Evolutionary conservation across 768 basidiomycete genomes (phyloP).

Genomic region (Phanerodontia chrysosporium): DNA sequence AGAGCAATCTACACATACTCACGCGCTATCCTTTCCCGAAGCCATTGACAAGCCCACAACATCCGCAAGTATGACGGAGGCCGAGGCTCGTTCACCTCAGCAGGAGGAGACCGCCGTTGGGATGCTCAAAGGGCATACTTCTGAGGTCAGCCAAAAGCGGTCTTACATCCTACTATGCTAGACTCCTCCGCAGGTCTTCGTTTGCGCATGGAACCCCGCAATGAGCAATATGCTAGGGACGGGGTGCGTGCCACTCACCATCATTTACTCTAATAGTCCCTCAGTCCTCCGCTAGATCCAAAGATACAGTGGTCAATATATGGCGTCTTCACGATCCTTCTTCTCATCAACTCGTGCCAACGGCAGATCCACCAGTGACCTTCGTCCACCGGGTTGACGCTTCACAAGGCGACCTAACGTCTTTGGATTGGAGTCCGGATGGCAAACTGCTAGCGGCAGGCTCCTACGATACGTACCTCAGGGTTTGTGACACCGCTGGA

Average conservation of each 20-base stretch:
- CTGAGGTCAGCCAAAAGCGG: constrained; percentile 9
- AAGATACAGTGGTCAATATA: constrained; percentile 68
- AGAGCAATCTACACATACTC: constrained; percentile 3
- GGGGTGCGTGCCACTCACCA: constrained; percentile 46
- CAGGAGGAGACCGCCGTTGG: constrained; percentile 4
- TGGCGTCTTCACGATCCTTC: constrained; percentile 46
- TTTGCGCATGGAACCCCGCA: constrained; percentile 75
- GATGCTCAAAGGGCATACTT: constrained; percentile 12
- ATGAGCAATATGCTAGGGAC: constrained; percentile 59
- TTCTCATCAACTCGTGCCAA: constrained; percentile 10
- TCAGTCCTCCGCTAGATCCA: constrained; percentile 40
- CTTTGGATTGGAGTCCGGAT: constrained; percentile 72
- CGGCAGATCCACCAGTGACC: constrained; percentile 34
- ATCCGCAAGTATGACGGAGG: neutral
- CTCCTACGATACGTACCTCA: constrained; percentile 69
- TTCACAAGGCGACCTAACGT: constrained; percentile 62
- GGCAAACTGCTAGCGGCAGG: constrained; percentile 74
- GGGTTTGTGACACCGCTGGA: constrained; percentile 63
- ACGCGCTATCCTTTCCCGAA: neutral
- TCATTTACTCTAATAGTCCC: neutral
- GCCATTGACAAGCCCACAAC: neutral
- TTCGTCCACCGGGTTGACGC: constrained; percentile 47
- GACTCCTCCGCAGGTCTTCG: constrained; percentile 57
- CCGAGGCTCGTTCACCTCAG: neutral
- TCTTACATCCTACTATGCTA: neutral